A percentile compares a stretch with the other conserved stretches of the same genome.
Conservation (phyloP, 108 stramenopile species). For the Pseudonitzschia pungens region DNA sequence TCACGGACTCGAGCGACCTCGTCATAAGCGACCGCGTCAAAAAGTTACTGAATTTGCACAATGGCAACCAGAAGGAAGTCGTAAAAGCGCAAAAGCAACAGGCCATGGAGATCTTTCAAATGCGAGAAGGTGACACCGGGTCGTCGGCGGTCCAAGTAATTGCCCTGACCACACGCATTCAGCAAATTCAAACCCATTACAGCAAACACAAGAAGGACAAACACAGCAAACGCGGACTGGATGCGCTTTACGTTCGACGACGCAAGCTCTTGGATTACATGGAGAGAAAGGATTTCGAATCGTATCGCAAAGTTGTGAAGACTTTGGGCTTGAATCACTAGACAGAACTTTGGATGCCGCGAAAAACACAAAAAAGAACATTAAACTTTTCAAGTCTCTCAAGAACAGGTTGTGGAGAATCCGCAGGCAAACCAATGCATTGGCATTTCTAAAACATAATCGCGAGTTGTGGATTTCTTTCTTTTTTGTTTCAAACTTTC, state of each 20-base stretch:
- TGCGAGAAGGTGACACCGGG: slow-evolving; percentile 84
- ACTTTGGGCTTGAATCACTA: slow-evolving; percentile 75
- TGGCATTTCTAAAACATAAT: background rate
- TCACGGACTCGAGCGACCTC: slow-evolving; percentile 25
- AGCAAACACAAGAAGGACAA: slow-evolving; percentile 81
- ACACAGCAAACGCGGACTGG: slow-evolving; percentile 78
- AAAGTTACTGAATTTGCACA: slow-evolving; percentile 72
- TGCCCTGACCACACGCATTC: slow-evolving; percentile 87
- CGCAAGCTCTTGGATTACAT: slow-evolving; percentile 91
- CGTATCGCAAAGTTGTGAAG: slow-evolving; percentile 84
- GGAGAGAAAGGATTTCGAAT: slow-evolving; percentile 88
- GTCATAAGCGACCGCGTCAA: slow-evolving; percentile 72
- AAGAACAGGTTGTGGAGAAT: background rate
- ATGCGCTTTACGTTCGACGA: slow-evolving; percentile 75
- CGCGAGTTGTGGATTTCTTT: background rate
- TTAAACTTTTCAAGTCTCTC: too few species aligned
- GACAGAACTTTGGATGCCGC: background rate
- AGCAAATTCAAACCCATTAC: slow-evolving; percentile 86
- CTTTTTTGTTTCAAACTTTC: background rate
- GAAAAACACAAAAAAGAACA: background rate
- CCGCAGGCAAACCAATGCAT: background rate
- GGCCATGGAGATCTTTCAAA: slow-evolving; percentile 88
- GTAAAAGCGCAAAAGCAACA: slow-evolving; percentile 75
- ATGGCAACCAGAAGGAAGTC: slow-evolving; percentile 77
- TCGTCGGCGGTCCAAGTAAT: slow-evolving; percentile 61